Percentiles rank a stretch among this genome's conserved stretches.
Conservation (phyloP, 768 basidiomycete species). For the Lentinus tigrinus region DNA sequence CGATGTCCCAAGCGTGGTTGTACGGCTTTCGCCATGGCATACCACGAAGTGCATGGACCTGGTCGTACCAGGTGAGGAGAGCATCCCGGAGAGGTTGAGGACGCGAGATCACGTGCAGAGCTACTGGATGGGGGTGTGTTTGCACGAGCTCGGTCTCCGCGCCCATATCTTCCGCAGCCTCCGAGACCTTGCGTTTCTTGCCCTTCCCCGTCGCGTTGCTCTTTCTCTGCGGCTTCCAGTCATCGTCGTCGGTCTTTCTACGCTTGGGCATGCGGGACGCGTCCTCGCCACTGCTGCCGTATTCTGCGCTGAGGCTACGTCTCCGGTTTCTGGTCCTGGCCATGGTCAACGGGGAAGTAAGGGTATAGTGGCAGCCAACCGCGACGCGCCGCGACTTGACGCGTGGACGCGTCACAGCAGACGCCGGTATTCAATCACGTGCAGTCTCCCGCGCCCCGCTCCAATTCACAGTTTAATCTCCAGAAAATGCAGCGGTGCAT, state of each 20-base stretch:
- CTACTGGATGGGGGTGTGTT: slow-evolving; percentile 37
- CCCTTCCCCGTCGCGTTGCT: slow-evolving; percentile 13
- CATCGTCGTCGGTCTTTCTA: not conserved
- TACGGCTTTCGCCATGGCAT: slow-evolving; percentile 94
- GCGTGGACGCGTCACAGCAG: not conserved
- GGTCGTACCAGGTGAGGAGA: slow-evolving; percentile 70
- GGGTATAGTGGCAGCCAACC: not conserved
- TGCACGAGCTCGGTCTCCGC: not conserved
- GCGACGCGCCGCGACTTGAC: not conserved
- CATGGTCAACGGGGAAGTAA: slow-evolving; percentile 16
- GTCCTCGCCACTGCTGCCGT: slow-evolving; percentile 15
- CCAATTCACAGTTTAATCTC: not conserved
- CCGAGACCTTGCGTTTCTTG: slow-evolving; percentile 9
- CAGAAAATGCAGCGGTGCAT: not conserved
- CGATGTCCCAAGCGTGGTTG: slow-evolving; percentile 47
- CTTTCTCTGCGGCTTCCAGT: slow-evolving; percentile 1
- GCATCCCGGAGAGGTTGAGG: slow-evolving; percentile 44
- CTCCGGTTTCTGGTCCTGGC: slow-evolving; percentile 25
- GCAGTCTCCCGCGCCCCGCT: not conserved
- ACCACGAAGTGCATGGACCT: slow-evolving; percentile 61
- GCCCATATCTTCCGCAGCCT: not conserved
- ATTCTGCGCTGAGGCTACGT: slow-evolving; percentile 8
- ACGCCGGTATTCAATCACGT: slow-evolving; percentile 1
- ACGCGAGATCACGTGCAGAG: slow-evolving; percentile 47
- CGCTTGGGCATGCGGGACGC: slow-evolving; percentile 19